Evolutionary conservation across 768 basidiomycete species (phyloP).

Genomic region (Pulveroboletus sp.): DNA sequence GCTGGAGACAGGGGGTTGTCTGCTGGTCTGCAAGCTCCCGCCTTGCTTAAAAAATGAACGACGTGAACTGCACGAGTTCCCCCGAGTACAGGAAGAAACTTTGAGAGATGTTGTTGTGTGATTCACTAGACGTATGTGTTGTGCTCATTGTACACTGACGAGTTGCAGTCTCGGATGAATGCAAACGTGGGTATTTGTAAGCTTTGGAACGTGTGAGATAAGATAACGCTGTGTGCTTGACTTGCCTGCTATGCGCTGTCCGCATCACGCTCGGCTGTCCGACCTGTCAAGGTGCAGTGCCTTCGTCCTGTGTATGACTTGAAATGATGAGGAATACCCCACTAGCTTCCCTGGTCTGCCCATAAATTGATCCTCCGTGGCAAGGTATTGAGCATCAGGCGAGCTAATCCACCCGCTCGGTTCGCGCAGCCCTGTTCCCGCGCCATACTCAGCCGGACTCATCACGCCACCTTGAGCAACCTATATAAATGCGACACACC

Average conservation of each 20-base stretch:
- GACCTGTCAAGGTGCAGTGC: slow-evolving; percentile 22
- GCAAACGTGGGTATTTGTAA: slow-evolving; percentile 6
- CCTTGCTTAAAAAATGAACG: slow-evolving; percentile 59
- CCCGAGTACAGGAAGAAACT: not conserved
- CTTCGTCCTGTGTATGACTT: slow-evolving; percentile 16
- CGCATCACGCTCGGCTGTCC: slow-evolving; percentile 2
- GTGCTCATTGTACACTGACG: slow-evolving; percentile 25
- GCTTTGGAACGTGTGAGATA: slow-evolving; percentile 19
- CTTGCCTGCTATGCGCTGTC: slow-evolving; percentile 13
- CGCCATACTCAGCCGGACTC: slow-evolving; percentile 15
- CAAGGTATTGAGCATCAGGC: not conserved
- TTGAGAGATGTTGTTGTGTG: slow-evolving; percentile 21
- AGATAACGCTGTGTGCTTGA: slow-evolving; percentile 21
- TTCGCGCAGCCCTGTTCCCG: slow-evolving; percentile 16
- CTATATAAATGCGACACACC: slow-evolving; percentile 29
- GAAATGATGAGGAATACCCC: slow-evolving; percentile 8
- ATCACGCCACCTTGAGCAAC: slow-evolving; percentile 20
- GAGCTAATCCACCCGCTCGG: slow-evolving; percentile 13
- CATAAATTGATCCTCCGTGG: slow-evolving; percentile 1
- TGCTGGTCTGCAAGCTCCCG: slow-evolving; percentile 67
- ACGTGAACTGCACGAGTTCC: slow-evolving; percentile 7
- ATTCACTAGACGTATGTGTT: slow-evolving; percentile 24
- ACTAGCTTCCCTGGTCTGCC: slow-evolving; percentile 5
- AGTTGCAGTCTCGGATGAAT: slow-evolving; percentile 15
- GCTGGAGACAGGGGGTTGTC: slow-evolving; percentile 81